These are phyloP conservation scores for Venturia asperata DNA, from an alignment of 2,329 filamentous ascomycete genomes.

Conservation along the genomic window DNA sequence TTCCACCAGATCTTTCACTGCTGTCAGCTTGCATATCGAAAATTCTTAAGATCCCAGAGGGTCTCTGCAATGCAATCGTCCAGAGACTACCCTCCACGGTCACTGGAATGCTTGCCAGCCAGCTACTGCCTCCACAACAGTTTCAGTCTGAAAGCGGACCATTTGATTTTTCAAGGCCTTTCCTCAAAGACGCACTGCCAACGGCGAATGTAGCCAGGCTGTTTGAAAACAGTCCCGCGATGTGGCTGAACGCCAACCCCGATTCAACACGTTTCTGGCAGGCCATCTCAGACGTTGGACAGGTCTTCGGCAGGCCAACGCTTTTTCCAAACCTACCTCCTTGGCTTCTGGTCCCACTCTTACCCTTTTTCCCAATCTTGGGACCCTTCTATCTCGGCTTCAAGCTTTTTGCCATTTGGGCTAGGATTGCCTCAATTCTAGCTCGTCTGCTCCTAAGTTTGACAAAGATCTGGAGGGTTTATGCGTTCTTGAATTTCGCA, in stretches of 20 bases:
- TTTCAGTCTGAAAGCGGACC: not conserved
- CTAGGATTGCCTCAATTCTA: not conserved
- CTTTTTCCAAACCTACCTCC: not conserved
- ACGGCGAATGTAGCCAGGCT: not conserved
- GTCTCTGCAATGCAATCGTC: not conserved
- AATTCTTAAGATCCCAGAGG: not conserved
- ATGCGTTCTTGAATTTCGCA: not conserved
- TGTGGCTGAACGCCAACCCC: not conserved
- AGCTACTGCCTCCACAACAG: not conserved
- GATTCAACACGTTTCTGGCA: not conserved
- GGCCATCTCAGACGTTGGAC: not conserved
- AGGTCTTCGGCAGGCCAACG: not conserved
- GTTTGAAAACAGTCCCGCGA: slow-evolving; percentile 7
- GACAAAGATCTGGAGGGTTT: not conserved
- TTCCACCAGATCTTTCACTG: not conserved
- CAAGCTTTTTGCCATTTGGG: slow-evolving; percentile 5
- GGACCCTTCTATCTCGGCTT: not conserved
- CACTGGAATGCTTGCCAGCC: not conserved
- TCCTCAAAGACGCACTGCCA: slow-evolving; percentile 4
- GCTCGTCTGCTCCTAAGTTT: not conserved
- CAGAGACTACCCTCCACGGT: not conserved
- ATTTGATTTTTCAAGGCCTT: not conserved
- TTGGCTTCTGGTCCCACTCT: not conserved
- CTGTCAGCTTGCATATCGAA: not conserved
- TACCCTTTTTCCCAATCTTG: not conserved